A percentile compares a stretch with the other conserved stretches of the same genome.
Evolutionary conservation across 805 yeast genomes (phyloP).

Genomic region (Ogataea neopini): DNA sequence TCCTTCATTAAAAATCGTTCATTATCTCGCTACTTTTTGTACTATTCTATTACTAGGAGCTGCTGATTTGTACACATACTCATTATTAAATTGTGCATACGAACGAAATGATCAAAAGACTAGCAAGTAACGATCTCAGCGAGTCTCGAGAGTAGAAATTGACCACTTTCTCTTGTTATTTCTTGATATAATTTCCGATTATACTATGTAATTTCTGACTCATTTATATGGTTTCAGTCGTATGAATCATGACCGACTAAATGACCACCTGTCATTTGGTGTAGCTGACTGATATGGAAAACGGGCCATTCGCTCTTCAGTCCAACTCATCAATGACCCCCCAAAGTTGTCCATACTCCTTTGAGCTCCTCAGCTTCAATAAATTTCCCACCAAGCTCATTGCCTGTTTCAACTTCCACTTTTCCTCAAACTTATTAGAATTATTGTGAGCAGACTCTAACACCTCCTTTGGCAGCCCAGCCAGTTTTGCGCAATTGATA

Average conservation of each 20-base stretch:
- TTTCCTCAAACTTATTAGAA: slow-evolving; percentile 31
- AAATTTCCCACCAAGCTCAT: slow-evolving; percentile 11
- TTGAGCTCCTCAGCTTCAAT: not conserved
- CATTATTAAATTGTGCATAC: slow-evolving; percentile 2
- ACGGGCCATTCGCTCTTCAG: too few relatives aligned
- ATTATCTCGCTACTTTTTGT: not conserved
- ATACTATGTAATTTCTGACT: too few relatives aligned
- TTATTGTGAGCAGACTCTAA: slow-evolving; percentile 45
- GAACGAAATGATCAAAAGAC: not conserved
- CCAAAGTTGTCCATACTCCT: slow-evolving; percentile 16
- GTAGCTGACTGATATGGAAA: too few relatives aligned
- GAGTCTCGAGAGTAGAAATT: not conserved
- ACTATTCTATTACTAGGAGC: not conserved
- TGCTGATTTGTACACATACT: not conserved
- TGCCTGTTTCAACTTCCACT: slow-evolving; percentile 22
- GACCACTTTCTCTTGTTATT: too few relatives aligned
- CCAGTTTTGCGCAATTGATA: slow-evolving; percentile 78
- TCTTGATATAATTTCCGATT: too few relatives aligned
- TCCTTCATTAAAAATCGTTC: not conserved
- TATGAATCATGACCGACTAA: too few relatives aligned
- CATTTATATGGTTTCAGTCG: too few relatives aligned
- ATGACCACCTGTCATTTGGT: too few relatives aligned
- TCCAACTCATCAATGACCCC: slow-evolving; percentile 26
- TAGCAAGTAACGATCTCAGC: too few relatives aligned
- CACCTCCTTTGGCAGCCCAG: slow-evolving; percentile 54